Base-by-base conservation (phyloP, 2,329 filamentous ascomycete genomes). In the Pseudopithomyces chartarum region DNA sequence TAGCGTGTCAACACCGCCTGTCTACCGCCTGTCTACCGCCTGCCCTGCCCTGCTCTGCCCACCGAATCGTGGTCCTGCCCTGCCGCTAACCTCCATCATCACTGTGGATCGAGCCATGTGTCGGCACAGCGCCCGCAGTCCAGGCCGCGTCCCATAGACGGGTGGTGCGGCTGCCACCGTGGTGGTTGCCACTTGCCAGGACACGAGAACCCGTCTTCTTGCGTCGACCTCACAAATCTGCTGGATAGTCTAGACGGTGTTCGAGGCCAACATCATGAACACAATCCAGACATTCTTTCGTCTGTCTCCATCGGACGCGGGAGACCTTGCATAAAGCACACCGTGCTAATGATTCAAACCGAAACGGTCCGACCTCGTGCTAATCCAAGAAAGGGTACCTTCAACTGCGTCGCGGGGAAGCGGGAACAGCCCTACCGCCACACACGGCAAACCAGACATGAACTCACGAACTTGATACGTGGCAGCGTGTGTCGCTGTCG, bases 401-500 rank as follows among this genome's bases (percentile, higher is more conserved):
- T 3, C 34, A 29, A 29, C 11, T 36, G 34, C 17, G 4, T 63
- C 62, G 52, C 69, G 70, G 67, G 70, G 68, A 70, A 68, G 54
- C 70, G 70, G 64, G 67, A 49, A 38, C 32, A 38, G 53, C 52
- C 51, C 56, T 50, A 50, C 48, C 54, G 43, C 54, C 61, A 65
- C 68, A 63, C 65, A 51, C 46, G 54, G 47, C 17, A 29, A 6
- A 39, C 49, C 13, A 22, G 61, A 67, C 62, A 63, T 67, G 64
- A 63, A 60, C 13, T 34, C 33, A 34, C 8, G 40, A n/a, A n/a
- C 5, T 22, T n/a, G 10, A 22, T 39, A 29, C 32, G 29, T 49
- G 45, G 39, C 26, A 36, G 11, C 11, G 15, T 29, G 26, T 29
- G 34, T 33, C 42, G 33, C 38, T 12, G 48, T 22, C 36, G 48